These are phyloP conservation scores for Lactarius vividus DNA, from an alignment of 768 basidiomycete species.

Conservation along the genomic window DNA sequence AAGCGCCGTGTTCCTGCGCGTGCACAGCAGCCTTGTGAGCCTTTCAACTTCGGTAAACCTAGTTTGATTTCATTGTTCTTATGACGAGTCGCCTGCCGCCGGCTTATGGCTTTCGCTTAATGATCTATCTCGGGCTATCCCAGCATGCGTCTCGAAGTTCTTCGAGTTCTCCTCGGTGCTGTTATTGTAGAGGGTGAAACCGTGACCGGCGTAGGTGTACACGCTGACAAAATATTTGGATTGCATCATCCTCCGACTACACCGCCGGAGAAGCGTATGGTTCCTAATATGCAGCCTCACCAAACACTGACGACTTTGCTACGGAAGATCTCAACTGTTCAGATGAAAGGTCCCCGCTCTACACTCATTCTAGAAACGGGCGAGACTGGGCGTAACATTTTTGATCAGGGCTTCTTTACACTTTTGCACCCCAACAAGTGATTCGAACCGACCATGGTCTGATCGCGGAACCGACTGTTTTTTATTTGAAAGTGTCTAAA, in stretches of 20 bases:
- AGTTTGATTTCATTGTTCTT: constrained; percentile 21
- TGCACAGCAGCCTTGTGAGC: constrained; percentile 17
- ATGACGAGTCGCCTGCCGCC: constrained; percentile 16
- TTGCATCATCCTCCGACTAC: constrained; percentile 24
- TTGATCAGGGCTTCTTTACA: constrained; percentile 6
- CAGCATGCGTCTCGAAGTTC: constrained; percentile 6
- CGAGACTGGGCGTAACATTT: not conserved
- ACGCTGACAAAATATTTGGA: constrained; percentile 10
- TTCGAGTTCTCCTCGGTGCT: constrained; percentile 18
- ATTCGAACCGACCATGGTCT: constrained; percentile 23
- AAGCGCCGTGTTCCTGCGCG: constrained; percentile 20
- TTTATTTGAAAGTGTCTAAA: constrained; percentile 26
- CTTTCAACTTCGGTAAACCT: constrained; percentile 24
- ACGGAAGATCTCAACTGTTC: constrained; percentile 24
- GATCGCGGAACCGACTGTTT: constrained; percentile 21
- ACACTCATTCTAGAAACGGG: constrained; percentile 15
- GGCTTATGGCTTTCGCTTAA: constrained; percentile 26
- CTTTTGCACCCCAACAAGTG: not conserved
- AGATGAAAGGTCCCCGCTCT: constrained; percentile 19
- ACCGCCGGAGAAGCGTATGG: constrained; percentile 9
- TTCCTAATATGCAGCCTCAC: constrained; percentile 16
- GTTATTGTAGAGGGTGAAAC: not conserved
- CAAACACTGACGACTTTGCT: constrained; percentile 20
- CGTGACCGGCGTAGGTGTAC: not conserved
- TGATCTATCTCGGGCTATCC: constrained; percentile 14